Evolutionary conservation across 441 rosid species (phyloP).

Genomic region (Brassica hybrid): DNA sequence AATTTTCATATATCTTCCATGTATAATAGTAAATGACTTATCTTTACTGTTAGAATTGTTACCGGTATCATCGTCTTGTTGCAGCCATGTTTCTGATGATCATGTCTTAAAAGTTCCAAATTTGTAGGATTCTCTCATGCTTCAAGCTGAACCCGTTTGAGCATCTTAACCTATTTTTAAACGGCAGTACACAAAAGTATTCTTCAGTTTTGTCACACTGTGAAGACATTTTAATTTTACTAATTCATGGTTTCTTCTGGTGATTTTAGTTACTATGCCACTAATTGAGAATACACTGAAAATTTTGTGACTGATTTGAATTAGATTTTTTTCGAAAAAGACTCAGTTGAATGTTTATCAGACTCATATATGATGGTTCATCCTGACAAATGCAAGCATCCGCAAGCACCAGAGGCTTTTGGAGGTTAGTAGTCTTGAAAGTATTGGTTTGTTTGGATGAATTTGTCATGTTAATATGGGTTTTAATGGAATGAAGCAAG

Average conservation of each 20-base stretch:
- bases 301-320: slow-evolving; percentile 29
- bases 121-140: slow-evolving; percentile 85
- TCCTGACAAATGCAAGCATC: slow-evolving; percentile 99
- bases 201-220: slow-evolving; percentile 3
- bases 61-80: too few relatives aligned
- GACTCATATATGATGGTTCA: slow-evolving; percentile 86
- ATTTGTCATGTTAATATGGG: too few relatives aligned
- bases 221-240: not conserved
- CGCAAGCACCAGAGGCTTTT: slow-evolving; percentile 95
- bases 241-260: not conserved
- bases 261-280: not conserved
- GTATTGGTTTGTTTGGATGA: too few relatives aligned
- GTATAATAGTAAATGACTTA: not conserved
- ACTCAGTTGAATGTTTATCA: slow-evolving; percentile 31
- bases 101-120: not conserved
- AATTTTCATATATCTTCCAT: not conserved
- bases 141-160: slow-evolving; percentile 97
- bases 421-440: slow-evolving; percentile 54
- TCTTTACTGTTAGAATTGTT: not conserved
- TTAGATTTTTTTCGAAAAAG: too few relatives aligned
- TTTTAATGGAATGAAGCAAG: too few relatives aligned
- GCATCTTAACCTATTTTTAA: slow-evolving; percentile 77
- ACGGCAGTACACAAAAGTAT: slow-evolving; percentile 93
- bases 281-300: not conserved
- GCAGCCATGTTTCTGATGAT: slow-evolving; percentile 1